Base-by-base conservation (phyloP, 2,329 filamentous ascomycete genomes). In the Gliomastix tumulicola region DNA sequence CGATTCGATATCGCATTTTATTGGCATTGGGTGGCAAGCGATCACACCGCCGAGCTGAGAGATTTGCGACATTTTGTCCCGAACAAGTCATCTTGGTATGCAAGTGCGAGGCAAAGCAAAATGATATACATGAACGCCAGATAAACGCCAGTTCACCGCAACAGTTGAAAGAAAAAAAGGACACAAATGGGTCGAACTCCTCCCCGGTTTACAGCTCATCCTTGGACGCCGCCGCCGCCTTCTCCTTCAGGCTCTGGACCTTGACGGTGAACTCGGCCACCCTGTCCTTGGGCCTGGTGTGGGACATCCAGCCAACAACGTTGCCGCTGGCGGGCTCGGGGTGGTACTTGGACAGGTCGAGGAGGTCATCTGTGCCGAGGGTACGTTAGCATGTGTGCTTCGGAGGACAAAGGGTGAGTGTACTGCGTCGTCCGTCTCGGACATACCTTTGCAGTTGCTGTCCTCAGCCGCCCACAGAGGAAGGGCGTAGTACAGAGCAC, bases 401-500 rank as follows among this genome's bases (percentile, higher is more conserved):
- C 25, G 13, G 17, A n/a, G 10, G 7, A 34, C 10, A 6, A 4
- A 9, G 19, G 3, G 13, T 19, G 22, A 15, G 34, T n/a, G 23
- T 15, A n/a, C n/a, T n/a, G n/a, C n/a, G n/a, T n/a, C n/a, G n/a
- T n/a, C n/a, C n/a, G n/a, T n/a, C n/a, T n/a, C n/a, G n/a, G n/a
- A 52, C 57, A 47, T 42, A 65, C 65, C 63, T 40, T 63, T 56
- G 46, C 69, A 73, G 20, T 54, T 49, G 27, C 56, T 65, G 7
- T 44, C 45, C 39, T 59, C 61, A 2, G 68, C 68, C 2, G 68
- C 60, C 66, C 67, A 74, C 4, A 74, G 54, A 22, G 70, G 71
- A 32, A 73, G 44, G 10, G 63, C 57, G 22, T 65, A 59, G 39
- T 74, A 73, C 9, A 74, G 45, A 9, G 69, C 69, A 0, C 69